Base-by-base conservation (phyloP, 305 asterid species). In the Fraxinus platypoda region DNA sequence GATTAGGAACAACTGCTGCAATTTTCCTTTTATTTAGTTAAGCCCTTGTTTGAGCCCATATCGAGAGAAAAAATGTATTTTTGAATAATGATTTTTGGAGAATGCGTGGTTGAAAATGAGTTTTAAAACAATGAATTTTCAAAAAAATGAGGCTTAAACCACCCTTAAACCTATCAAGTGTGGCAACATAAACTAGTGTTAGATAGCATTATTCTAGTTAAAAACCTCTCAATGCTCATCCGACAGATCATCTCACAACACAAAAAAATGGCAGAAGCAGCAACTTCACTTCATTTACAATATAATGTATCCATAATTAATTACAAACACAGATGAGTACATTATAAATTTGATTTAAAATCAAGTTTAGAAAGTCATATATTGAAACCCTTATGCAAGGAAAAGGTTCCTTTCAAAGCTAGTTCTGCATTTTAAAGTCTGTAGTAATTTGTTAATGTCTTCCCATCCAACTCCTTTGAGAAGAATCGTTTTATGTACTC, bases 401-500 rank as follows among this genome's bases (percentile, higher is more conserved):
- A 41, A 41, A 38, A 41, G 0, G 2, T 19, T 59, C 11, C 21
- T 12, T 1, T 59, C 9, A 0, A 59, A 19, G 3, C 11, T 59
- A 21, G 68, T 46, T 76, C n/a, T 77, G 57, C 46, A 26, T 68
- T 76, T 81, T 73, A 86, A 49, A 86, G 30, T 77, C 85, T 81
- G 86, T 86, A 86, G 83, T 72, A 87, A 76, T 86, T 83, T 37
- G 87, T 86, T 76, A 89, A 64, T 4, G 86, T 87, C 81, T 86
- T 89, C 37, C 91, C 88, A 80, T 86, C 90, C 80, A 89, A 82
- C 82, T 87, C 92, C 84, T 89, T 89, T 9, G 88, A 30, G 83
- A 89, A 89, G 82, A 87, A 87, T 64, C 88, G 79, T 19, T 13
- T 78, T 79, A 87, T 76, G 80, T 79, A 89, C 76, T 89, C 91